phyloP scores from a whole-genome alignment of 2,329 filamentous ascomycete genomes.

The Xylariaceae sp. region DNA sequence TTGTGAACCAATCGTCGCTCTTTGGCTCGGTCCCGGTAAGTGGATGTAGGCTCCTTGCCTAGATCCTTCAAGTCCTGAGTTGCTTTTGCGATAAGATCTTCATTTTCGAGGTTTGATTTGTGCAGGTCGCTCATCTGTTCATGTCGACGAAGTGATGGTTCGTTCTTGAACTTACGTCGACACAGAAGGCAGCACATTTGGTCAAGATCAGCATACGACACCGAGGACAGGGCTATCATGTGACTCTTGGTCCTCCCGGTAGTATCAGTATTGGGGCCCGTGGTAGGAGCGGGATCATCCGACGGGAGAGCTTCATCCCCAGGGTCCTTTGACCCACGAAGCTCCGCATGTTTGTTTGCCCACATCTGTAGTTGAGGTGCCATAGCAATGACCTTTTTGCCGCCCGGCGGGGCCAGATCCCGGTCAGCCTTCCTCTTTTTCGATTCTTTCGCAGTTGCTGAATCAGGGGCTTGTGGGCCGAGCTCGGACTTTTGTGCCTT shows the following conservation, averaged over 20 bases:
- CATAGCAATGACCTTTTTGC: slow-evolving; percentile 52
- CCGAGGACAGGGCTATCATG: slow-evolving; percentile 35
- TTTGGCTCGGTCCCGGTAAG: slow-evolving; percentile 64
- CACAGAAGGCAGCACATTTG: slow-evolving; percentile 42
- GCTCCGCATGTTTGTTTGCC: slow-evolving; percentile 65
- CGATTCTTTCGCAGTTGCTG: slow-evolving; percentile 31
- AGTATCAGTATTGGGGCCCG: slow-evolving; percentile 28
- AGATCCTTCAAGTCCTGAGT: slow-evolving; percentile 32
- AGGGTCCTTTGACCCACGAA: slow-evolving; percentile 50
- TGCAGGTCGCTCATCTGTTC: slow-evolving; percentile 45
- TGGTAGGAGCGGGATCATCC: slow-evolving; percentile 31
- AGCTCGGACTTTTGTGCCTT: slow-evolving; percentile 39
- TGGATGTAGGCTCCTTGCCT: slow-evolving; percentile 33
- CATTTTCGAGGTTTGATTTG: slow-evolving; percentile 33
- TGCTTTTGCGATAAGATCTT: slow-evolving; percentile 31
- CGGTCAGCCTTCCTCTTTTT: slow-evolving; percentile 47
- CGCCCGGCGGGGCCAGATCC: slow-evolving; percentile 34
- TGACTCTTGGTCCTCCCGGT: slow-evolving; percentile 19
- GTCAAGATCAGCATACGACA: slow-evolving; percentile 58
- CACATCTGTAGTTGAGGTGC: slow-evolving; percentile 66
- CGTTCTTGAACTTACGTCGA: slow-evolving; percentile 39
- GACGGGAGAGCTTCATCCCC: slow-evolving; percentile 31
- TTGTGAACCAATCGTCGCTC: slow-evolving; percentile 61
- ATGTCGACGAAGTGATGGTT: slow-evolving; percentile 40
- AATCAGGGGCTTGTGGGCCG: slow-evolving; percentile 35